phyloP scores from a whole-genome alignment of 306 rosid genomes.

The Cucurbita pepo region DNA sequence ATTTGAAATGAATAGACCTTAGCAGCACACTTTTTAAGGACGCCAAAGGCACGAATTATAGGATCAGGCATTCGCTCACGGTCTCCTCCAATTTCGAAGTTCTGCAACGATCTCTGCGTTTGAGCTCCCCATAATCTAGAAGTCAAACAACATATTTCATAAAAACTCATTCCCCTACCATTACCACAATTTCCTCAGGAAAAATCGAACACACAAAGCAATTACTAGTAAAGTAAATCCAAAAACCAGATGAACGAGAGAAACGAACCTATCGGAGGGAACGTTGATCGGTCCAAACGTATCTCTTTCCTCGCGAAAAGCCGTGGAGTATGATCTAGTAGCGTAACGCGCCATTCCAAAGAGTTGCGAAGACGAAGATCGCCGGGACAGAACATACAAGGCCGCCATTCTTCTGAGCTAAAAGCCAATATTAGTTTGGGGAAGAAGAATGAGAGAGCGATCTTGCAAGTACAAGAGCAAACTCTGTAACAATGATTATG shows the following conservation, averaged over 20 bases:
- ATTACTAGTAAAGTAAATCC: not conserved
- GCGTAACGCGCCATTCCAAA: constrained; percentile 23
- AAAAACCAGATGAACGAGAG: not conserved
- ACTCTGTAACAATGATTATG: not conserved
- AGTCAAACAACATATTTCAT: not conserved
- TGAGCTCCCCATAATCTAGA: constrained; percentile 95
- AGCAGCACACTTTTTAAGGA: constrained; percentile 84
- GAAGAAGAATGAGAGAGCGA: not conserved
- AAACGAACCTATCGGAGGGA: constrained; percentile 72
- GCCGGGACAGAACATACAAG: constrained; percentile 37
- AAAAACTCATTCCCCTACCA: not conserved
- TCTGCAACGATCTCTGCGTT: constrained; percentile 85
- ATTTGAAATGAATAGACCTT: constrained; percentile 24
- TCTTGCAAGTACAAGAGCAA: not conserved
- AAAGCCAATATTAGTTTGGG: not conserved
- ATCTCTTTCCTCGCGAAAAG: constrained; percentile 82
- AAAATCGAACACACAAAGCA: not conserved
- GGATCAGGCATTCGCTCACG: constrained; percentile 99
- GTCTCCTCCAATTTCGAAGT: constrained; percentile 88
- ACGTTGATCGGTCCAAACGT: constrained; percentile 92
- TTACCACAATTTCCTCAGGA: not conserved
- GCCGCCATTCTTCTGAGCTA: constrained; percentile 28
- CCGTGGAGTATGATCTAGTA: constrained; percentile 40
- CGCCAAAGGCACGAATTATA: constrained; percentile 79
- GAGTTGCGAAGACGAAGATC: constrained; percentile 31